Base-by-base conservation (phyloP, 1,139 yeast species). In the Geotrichum citri-aurantii region DNA sequence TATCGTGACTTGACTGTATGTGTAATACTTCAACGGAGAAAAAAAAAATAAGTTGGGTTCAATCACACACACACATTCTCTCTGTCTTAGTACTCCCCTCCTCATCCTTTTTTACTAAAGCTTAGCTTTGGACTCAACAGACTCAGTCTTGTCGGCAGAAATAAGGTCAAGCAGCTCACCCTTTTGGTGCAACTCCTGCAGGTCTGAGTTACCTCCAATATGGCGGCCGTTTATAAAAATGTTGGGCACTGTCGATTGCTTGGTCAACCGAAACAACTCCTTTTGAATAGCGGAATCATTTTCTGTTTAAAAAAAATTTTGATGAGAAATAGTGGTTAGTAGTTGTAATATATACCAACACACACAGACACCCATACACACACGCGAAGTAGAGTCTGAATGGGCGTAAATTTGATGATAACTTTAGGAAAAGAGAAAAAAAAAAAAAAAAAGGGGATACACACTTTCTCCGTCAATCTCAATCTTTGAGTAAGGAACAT, bases 171-270 rank as follows among this genome's bases (percentile, higher is more conserved):
- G 71, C 57, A 79, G 67, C 64, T 75, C 65, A 59, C 79, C 80
- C 50, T 66, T 61, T 40, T 69, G 67, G 61, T 78, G 76, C 72
- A 84, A 78, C 52, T 78, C 76, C 76, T 89, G 95, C 63, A 91
- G 78, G 66, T 88, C 96, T 55, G 92, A 85, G 80, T 51, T 56
- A 12, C 58, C 58, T 63, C 99, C 99, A 68, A 93, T 83, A 77
- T 90, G 97, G 75, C 89, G 80, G 61, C 96, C 97, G 56, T 81
- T 84, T 71, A 93, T 91, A 76, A 86, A 91, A 65, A 93, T 82
- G 74, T 88, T 92, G 63, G 99, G 99, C 61, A 93, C 98, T 48
- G 97, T 90, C 66, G 83, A 80, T 78, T 93, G 98, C 63, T 97
- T 96, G 48, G 95, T 86, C 64, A 90, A 73, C 69, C 86, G 84